Evolutionary conservation across 495 filamentous ascomycete species (phyloP).

Genomic region (Aspergillus carlsbadensis): DNA sequence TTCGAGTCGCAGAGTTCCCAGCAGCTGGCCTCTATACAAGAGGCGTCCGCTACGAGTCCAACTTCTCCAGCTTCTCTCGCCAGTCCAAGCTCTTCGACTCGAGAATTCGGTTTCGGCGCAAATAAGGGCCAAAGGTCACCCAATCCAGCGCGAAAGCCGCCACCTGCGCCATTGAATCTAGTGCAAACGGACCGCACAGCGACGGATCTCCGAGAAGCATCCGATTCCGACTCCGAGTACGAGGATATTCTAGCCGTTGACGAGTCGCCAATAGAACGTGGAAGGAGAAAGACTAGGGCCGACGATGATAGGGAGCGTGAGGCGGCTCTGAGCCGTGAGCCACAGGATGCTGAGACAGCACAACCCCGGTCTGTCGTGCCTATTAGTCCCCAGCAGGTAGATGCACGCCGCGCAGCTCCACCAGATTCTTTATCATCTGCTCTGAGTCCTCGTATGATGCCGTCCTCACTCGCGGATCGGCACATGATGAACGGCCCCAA

Average conservation of each 20-base stretch:
- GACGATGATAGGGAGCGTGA: constrained; percentile 84
- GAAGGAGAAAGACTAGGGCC: constrained; percentile 81
- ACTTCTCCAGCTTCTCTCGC: constrained; percentile 17
- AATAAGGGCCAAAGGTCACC: constrained; percentile 34
- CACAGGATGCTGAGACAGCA: constrained; percentile 13
- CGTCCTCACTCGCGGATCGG: constrained; percentile 26
- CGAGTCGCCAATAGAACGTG: constrained; percentile 62
- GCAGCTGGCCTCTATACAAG: constrained; percentile 16
- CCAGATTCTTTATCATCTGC: constrained; percentile 37
- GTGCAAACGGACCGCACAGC: constrained; percentile 41
- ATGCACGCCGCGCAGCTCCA: constrained; percentile 26
- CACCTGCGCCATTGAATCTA: constrained; percentile 81
- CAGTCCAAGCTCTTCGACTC: constrained; percentile 19
- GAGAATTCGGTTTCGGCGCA: constrained; percentile 16
- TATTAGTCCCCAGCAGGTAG: constrained; percentile 10
- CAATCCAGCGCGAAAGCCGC: constrained; percentile 70
- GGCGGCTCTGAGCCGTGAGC: constrained; percentile 59
- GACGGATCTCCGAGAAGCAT: constrained; percentile 46
- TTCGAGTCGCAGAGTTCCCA: constrained; percentile 11
- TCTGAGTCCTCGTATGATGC: constrained; percentile 29
- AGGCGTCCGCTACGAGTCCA: constrained; percentile 19
- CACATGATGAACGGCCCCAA: constrained; percentile 56
- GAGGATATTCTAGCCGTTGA: constrained; percentile 71
- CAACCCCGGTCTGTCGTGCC: background rate
- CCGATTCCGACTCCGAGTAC: constrained; percentile 78